Base-by-base conservation (phyloP, 2,329 filamentous ascomycete species). In the Zymoseptoria tritici region DNA sequence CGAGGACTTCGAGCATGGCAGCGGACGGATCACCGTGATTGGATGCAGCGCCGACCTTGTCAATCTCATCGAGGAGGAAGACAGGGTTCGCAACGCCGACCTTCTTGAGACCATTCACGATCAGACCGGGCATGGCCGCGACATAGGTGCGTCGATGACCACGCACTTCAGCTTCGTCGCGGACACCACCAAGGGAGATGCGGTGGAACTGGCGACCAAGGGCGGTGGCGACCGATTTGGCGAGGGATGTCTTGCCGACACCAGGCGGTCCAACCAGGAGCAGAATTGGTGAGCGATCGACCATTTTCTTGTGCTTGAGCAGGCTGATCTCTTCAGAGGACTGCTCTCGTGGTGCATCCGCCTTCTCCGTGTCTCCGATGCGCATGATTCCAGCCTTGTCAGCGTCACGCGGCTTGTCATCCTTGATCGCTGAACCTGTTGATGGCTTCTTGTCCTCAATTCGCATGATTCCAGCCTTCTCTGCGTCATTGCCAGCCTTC, bases 111-210 rank as follows among this genome's bases (percentile, higher is more conserved):
- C 93, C 94, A 72, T 91, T 92, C 29, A 97, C 92, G 60, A 99
- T 89, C 58, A 97, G 80, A 57, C 94, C 94, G 9, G 94, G 94
- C 93, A 99, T 97, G n/a, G 94, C 94, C 21, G 94, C 94, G 60
- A 99, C 94, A 71, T 99, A 99, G 0, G 94, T 99, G 67, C 94
- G 83, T 58, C 94, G 84, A 75, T 99, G 94, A 9, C 94, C 94
- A 61, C 94, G 85, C 61, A 99, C 97, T 77, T 99, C 94, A 16
- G 94, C 94, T 74, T 99, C 94, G 70, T 99, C 94, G 57, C 94
- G 83, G 2, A 99, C 93, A 67, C 94, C 94, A 62, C 94, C 94
- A 3, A 99, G 85, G 3, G 94, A 97, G 68, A 99, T 97, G 52
- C 94, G 86, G 75, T 99, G 93, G 74, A 99, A 99, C 74, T 97